A percentile compares a stretch with the other conserved stretches of the same genome.
These are phyloP conservation scores for Citrus sinensis DNA, from an alignment of 345 rosid species.

Conservation along the genomic window DNA sequence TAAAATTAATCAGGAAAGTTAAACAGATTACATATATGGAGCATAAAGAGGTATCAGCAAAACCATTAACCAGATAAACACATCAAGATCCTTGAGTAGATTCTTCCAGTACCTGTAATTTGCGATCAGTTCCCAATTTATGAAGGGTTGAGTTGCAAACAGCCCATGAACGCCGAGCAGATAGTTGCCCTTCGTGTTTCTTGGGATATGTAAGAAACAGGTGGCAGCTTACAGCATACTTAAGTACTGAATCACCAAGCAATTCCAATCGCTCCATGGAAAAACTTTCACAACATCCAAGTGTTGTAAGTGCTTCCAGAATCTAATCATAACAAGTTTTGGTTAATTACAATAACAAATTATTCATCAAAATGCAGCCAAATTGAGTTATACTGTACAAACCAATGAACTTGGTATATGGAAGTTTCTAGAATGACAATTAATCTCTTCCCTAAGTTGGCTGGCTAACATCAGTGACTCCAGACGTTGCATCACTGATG, in stretches of 20 bases:
- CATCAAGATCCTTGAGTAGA: too few relatives aligned
- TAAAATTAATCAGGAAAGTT: not conserved
- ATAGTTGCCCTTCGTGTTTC: conserved; percentile 70
- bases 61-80: not conserved
- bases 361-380: conserved; percentile 1
- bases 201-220: conserved; percentile 63
- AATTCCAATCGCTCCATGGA: conserved; percentile 96
- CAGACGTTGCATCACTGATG: conserved; percentile 79
- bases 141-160: conserved; percentile 71
- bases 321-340: conserved; percentile 41
- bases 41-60: not conserved
- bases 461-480: conserved; percentile 84
- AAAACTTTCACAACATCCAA: conserved; percentile 64
- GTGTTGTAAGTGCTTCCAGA: conserved; percentile 76
- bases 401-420: conserved; percentile 63
- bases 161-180: conserved; percentile 34
- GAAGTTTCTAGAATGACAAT: conserved; percentile 35
- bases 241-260: conserved; percentile 93
- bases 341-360: not conserved
- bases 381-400: conserved; percentile 19
- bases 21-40: not conserved
- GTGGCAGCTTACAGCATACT: conserved; percentile 72
- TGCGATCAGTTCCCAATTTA: conserved; percentile 50
- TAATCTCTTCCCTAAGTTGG: conserved; percentile 86
- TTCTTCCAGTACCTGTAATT: conserved; percentile 56